Evolutionary conservation across 495 filamentous ascomycete species (phyloP).

Genomic region (Lepidopterella palustris): DNA sequence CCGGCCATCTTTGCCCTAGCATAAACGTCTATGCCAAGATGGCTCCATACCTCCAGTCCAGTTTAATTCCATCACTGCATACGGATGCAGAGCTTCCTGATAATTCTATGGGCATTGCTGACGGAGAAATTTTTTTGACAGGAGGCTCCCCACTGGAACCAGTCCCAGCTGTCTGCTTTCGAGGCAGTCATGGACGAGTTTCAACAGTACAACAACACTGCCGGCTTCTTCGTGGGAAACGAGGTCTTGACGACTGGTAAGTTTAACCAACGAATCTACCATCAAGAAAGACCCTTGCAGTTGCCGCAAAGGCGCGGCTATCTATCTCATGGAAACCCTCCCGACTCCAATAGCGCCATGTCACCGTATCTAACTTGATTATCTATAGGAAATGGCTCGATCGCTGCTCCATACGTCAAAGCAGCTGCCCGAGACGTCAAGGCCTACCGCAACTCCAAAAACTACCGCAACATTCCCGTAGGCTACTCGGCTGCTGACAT

Average conservation of each 20-base stretch:
- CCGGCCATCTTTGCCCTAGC: no score
- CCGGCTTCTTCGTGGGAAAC: slow-evolving; percentile 81
- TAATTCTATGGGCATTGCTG: no score
- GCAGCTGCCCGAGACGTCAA: slow-evolving; percentile 76
- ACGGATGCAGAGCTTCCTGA: no score
- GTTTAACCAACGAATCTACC: slow-evolving; percentile 17
- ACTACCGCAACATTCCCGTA: slow-evolving; percentile 76
- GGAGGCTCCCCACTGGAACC: slow-evolving; percentile 59
- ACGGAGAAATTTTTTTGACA: no score
- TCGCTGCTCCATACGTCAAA: slow-evolving; percentile 74
- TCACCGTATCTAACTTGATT: slow-evolving; percentile 3
- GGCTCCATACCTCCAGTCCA: no score
- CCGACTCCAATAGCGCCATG: no score
- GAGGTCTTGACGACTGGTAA: slow-evolving; percentile 63
- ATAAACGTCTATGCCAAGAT: no score
- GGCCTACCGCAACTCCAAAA: slow-evolving; percentile 66
- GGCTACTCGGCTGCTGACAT: slow-evolving; percentile 90
- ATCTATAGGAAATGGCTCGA: slow-evolving; percentile 47
- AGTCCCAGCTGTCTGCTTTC: slow-evolving; percentile 60
- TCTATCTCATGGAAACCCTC: no score
- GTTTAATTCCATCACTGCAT: not conserved
- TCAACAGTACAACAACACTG: slow-evolving; percentile 67
- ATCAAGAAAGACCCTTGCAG: not conserved
- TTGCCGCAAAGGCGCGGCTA: no score
- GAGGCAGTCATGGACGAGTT: slow-evolving; percentile 71